These are phyloP conservation scores for Tuber aestivum DNA, from an alignment of 495 filamentous ascomycete genomes.

Conservation along the genomic window DNA sequence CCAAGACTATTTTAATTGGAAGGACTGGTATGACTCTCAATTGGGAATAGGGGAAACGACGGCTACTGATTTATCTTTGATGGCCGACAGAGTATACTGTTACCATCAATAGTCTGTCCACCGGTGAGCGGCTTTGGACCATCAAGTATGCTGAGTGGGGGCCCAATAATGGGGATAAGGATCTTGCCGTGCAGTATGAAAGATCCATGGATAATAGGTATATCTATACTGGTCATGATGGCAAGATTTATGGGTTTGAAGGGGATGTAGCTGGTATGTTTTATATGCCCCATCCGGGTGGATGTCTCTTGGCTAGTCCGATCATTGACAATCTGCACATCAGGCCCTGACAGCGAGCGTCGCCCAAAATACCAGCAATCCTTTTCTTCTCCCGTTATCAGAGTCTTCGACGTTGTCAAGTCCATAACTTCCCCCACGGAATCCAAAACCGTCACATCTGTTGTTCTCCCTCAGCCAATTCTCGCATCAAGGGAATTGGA, in stretches of 20 bases:
- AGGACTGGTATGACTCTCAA: conserved; percentile 39
- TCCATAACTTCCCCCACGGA: conserved; percentile 53
- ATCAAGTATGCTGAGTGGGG: conserved; percentile 93
- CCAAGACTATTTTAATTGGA: conserved; percentile 42
- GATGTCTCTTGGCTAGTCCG: not conserved
- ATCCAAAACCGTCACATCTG: conserved; percentile 57
- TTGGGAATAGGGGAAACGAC: not conserved
- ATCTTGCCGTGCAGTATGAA: conserved; percentile 75
- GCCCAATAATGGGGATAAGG: conserved; percentile 82
- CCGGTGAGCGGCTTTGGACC: conserved; percentile 73
- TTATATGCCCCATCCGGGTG: not conserved
- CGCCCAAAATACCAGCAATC: conserved; percentile 59
- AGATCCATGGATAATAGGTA: conserved; percentile 79
- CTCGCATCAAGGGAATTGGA: conserved; percentile 49
- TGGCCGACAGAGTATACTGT: conserved; percentile 74
- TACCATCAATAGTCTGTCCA: conserved; percentile 68
- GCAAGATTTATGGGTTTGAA: conserved; percentile 75
- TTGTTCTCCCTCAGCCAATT: conserved; percentile 77
- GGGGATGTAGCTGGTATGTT: conserved; percentile 44
- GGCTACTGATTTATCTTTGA: conserved; percentile 20
- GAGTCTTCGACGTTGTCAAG: conserved; percentile 85
- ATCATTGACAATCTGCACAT: conserved; percentile 1
- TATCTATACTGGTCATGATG: conserved; percentile 80
- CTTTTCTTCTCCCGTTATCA: conserved; percentile 74
- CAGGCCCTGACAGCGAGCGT: conserved; percentile 20